A percentile compares a stretch with the other conserved stretches of the same genome.
Conservation (phyloP, 257 asterid species). For the Penstemon newberryi region DNA sequence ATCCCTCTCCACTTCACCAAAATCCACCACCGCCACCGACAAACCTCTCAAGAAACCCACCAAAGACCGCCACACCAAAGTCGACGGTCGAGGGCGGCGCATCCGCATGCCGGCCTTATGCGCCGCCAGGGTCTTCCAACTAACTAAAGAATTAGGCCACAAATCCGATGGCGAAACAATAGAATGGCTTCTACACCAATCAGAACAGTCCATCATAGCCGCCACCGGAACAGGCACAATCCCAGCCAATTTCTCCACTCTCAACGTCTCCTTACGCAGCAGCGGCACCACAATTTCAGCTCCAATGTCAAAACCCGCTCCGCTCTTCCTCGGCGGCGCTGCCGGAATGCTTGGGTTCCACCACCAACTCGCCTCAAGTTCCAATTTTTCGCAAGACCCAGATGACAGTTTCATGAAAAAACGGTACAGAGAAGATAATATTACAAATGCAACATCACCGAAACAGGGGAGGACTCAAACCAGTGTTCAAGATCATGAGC, state of each 20-base stretch:
- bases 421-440: constrained; percentile 44
- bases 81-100: constrained; percentile 41
- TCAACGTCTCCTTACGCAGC: constrained; percentile 61
- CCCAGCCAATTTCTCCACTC: constrained; percentile 72
- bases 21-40: constrained; percentile 23
- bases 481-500: constrained; percentile 34
- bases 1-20: constrained; percentile 17
- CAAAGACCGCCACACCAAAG: constrained; percentile 48
- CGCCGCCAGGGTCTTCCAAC: constrained; percentile 60
- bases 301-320: constrained; percentile 59
- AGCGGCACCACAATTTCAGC: constrained; percentile 67
- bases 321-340: constrained; percentile 55
- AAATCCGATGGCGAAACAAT: constrained; percentile 38
- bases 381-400: constrained; percentile 42
- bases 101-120: constrained; percentile 64
- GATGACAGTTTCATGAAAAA: constrained; percentile 54
- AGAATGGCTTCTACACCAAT: constrained; percentile 59
- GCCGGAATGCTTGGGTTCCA: constrained; percentile 64
- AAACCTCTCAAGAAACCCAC: constrained; percentile 41
- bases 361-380: constrained; percentile 46
- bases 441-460: constrained; percentile 38
- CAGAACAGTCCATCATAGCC: constrained; percentile 53
- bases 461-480: constrained; percentile 36
- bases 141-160: constrained; percentile 37
- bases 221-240: constrained; percentile 66